These are phyloP conservation scores for Strobilomyces echinocephalus DNA, from an alignment of 768 basidiomycete genomes.

Conservation along the genomic window DNA sequence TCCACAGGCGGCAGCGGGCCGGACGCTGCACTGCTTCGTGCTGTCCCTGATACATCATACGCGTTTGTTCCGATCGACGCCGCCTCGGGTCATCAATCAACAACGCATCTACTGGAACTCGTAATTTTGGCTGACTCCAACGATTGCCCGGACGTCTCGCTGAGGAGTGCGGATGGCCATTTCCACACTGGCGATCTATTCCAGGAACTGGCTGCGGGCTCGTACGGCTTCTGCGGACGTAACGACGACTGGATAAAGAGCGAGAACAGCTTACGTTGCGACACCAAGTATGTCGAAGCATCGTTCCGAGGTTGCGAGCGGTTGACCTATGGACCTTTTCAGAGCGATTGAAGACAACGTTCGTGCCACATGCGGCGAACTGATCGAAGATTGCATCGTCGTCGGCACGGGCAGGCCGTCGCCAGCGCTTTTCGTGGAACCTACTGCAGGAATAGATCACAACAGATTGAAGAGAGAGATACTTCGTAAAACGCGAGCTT, in stretches of 20 bases:
- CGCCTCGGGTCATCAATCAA: conserved; percentile 48
- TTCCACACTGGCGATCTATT: conserved; percentile 85
- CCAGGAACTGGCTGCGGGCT: conserved; percentile 53
- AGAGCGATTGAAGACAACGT: conserved; percentile 77
- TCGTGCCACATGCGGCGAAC: conserved; percentile 53
- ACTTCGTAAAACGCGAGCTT: conserved; percentile 65
- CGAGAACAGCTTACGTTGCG: conserved; percentile 71
- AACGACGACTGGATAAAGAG: conserved; percentile 87
- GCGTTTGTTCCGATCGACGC: conserved; percentile 57
- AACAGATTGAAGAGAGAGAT: conserved; percentile 65
- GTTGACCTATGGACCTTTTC: conserved; percentile 7
- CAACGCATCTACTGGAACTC: conserved; percentile 56
- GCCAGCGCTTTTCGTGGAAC: conserved; percentile 72
- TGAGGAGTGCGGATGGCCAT: conserved; percentile 60
- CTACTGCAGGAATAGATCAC: conserved; percentile 47
- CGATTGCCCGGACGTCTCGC: conserved; percentile 61
- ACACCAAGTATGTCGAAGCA: conserved; percentile 50
- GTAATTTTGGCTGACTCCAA: conserved; percentile 63
- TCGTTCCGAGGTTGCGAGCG: not conserved
- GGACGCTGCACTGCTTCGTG: conserved; percentile 48
- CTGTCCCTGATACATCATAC: conserved; percentile 61
- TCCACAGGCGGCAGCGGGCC: conserved; percentile 51
- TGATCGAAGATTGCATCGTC: conserved; percentile 67
- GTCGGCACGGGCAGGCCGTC: conserved; percentile 74
- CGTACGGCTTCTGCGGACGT: conserved; percentile 63